These are phyloP conservation scores for Fraxinus anomala DNA, from an alignment of 257 asterid genomes.

Conservation along the genomic window DNA sequence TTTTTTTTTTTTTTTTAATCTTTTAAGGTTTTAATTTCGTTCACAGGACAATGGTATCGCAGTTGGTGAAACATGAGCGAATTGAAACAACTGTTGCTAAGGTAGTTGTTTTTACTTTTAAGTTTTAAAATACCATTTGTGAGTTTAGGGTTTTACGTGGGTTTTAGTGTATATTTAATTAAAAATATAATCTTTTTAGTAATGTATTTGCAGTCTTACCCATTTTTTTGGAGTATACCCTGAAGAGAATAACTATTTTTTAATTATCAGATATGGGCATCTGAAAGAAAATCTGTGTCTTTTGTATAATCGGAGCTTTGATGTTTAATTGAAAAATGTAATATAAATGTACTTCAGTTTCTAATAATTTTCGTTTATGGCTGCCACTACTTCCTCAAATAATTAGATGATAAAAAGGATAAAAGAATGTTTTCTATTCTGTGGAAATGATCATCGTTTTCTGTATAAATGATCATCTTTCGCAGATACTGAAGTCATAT, in stretches of 20 bases:
- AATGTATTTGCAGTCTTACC: background rate
- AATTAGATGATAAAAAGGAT: background rate
- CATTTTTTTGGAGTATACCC: background rate
- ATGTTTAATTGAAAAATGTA: background rate
- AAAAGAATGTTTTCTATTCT: too few relatives aligned
- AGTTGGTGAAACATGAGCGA: constrained; percentile 88
- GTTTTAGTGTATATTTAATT: constrained; percentile 19
- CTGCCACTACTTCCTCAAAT: background rate
- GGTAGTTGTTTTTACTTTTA: constrained; percentile 36
- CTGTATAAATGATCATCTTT: background rate
- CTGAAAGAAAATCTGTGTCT: background rate
- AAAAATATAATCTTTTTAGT: constrained; percentile 16
- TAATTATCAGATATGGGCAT: background rate
- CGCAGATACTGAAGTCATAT: too few relatives aligned
- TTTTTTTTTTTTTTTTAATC: background rate
- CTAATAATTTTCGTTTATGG: background rate
- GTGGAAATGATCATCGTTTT: too few relatives aligned
- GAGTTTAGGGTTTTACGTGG: constrained; percentile 25
- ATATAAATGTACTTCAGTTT: too few relatives aligned
- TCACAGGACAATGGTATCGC: constrained; percentile 91
- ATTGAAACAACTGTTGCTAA: constrained; percentile 91
- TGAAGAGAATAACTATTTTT: background rate
- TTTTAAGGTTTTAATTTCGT: constrained; percentile 6
- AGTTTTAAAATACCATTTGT: background rate
- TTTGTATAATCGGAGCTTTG: background rate